Base-by-base conservation (phyloP, 495 filamentous ascomycete genomes). In the Penicillium subrubescens region DNA sequence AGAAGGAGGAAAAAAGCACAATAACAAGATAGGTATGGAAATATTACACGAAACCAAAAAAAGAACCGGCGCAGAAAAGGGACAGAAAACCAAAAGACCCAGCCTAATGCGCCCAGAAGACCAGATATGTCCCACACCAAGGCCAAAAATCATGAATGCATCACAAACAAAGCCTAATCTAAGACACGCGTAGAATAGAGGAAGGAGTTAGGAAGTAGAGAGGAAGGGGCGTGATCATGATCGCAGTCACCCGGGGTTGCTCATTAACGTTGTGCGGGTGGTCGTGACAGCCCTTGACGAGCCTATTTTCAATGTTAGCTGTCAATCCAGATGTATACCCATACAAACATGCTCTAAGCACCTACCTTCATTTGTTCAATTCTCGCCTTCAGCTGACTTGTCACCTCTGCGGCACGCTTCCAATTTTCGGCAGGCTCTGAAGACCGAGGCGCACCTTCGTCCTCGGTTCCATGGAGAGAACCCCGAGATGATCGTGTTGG, bases 381-480 rank as follows among this genome's bases (percentile, higher is more conserved):
- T 76, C 94, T 86, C 48, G 93, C 90, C 82, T 98, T 99, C 71
- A 99, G 78, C 76, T 95, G 93, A 75, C 91, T 97, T 44, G 96
- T 99, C 12, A 99, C 96, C 81, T 99, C 96, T n/a, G 95, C 95
- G 33, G 96, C 96, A 68, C 96, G 81, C 81, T 94, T 96, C 93
- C 95, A 99, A 73, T 92, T 97, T 78, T 97, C 95, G 51, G 92
- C 90, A 14, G 88, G 89, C 50, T 88, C 85, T 15, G 77, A 67
- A 55, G 72, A 69, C 41, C 75, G 64, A 15, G 72, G 52, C 29
- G 69, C 71, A 15, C 73, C 73, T 8, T 82, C 80, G 15, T 82
- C 80, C 14, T 77, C 76, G 23, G 74, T 72, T 31, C 64, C 65
- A 51, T 74, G 75, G 43, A 72, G 60, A 33, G 80, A 81, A 55